Evolutionary conservation across 352 stramenopile genomes (phyloP), one percentile per base, ranked within the genome.

Genomic region (Globisporangium acanthophoron): DNA sequence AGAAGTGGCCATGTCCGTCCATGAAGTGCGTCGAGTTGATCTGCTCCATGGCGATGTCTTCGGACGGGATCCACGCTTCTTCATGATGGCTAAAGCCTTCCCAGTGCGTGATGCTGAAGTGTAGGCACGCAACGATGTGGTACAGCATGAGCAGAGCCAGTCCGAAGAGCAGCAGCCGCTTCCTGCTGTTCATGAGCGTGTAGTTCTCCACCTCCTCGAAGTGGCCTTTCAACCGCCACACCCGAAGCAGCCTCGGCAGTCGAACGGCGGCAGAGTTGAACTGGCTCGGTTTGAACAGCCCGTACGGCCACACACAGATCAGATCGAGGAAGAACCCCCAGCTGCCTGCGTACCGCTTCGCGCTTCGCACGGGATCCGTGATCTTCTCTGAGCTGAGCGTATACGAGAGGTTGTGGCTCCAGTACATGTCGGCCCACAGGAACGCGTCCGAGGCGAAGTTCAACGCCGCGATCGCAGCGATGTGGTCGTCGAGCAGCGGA

Each of bases 331-430:
- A 27, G 11, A 76, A 71, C 11, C 41, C 48, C 47, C 70, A 65
- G 44, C 68, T 82, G 11, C n/a, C 61, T 1, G 69, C 13, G 18
- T 80, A 84, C 2, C 65, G 59, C 45, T 78, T 61, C 6, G 74
- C 74, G 27, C 64, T 80, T 7, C 72, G 62, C 27, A 55, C 52
- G 5, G 72, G 62, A 3, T 80, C 66, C 6, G 68, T 45, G 24
- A 84, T 82, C 41, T 71, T 78, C 59, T 84, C 71, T 0, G 71
- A 69, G 56, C 74, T 81, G 15, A 75, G 53, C 12, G 70, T 69
- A 51, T 80, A 87, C 9, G 74, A 78, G 15, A 85, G 54, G 27
- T 80, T 81, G 18, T 81, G 50, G 41, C 58, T 87, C 8, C 65
- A 20, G 61, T 87, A 85, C 39, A 85, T 48, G 41, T 87, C 73